Conservation (phyloP, 306 rosid genomes). For the Cyamopsis tetragonoloba region DNA sequence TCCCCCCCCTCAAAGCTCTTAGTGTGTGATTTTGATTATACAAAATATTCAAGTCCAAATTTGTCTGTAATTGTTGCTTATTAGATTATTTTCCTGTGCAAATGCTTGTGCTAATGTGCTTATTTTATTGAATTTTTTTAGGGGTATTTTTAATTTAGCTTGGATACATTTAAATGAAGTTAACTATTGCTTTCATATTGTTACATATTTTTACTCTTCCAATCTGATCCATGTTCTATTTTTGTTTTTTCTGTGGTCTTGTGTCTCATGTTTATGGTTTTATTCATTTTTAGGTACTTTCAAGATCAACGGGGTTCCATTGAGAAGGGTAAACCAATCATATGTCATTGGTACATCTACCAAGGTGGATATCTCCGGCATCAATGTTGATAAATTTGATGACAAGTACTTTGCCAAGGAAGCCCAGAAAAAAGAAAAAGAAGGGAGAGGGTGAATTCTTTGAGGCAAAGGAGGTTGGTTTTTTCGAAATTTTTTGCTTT, state of each 20-base stretch:
- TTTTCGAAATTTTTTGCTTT: too few species aligned
- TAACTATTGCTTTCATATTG: not conserved
- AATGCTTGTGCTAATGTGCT: not conserved
- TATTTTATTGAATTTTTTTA: not conserved
- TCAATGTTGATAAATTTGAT: slow-evolving; percentile 42
- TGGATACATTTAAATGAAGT: not conserved
- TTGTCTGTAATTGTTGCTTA: not conserved
- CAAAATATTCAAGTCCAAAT: not conserved
- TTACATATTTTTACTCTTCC: not conserved
- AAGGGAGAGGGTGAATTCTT: slow-evolving; percentile 56
- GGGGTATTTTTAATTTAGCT: not conserved
- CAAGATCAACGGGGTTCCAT: slow-evolving; percentile 64
- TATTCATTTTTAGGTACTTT: slow-evolving; percentile 48
- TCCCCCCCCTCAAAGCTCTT: not conserved
- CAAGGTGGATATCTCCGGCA: slow-evolving; percentile 45
- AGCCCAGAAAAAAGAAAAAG: slow-evolving; percentile 42
- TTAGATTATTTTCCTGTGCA: not conserved
- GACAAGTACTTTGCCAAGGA: slow-evolving; percentile 54
- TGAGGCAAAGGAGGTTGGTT: slow-evolving; percentile 51
- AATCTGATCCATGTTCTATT: not conserved
- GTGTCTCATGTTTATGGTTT: not conserved
- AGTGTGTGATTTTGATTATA: not conserved
- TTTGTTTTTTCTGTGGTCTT: not conserved
- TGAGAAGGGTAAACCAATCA: slow-evolving; percentile 57
- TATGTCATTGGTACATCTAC: slow-evolving; percentile 59